phyloP scores from a whole-genome alignment of 768 basidiomycete genomes.

The Hydnum rufescens region DNA sequence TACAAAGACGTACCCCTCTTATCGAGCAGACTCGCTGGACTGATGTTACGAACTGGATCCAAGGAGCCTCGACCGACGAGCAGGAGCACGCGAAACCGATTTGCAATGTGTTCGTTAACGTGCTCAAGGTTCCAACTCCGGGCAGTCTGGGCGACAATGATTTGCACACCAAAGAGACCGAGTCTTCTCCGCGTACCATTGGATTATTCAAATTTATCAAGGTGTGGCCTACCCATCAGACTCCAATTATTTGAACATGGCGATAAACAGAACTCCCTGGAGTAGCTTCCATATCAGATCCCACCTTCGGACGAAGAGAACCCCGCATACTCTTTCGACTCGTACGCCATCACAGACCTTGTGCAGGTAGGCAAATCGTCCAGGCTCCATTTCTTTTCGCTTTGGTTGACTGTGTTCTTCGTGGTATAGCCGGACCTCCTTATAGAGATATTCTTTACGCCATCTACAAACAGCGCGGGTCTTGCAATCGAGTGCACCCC shows the following conservation, averaged over 20 bases:
- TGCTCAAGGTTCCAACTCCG: neutral
- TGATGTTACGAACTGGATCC: neutral
- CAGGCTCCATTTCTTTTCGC: neutral
- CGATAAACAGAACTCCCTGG: no score
- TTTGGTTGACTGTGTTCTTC: no score
- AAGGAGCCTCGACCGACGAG: neutral
- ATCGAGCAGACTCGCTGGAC: neutral
- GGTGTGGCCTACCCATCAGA: no score
- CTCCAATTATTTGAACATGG: no score
- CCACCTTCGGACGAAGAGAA: neutral
- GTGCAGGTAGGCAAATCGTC: neutral
- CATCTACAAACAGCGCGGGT: neutral
- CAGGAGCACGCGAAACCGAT: neutral
- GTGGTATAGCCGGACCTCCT: neutral
- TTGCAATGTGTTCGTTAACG: neutral
- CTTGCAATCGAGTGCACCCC: neutral
- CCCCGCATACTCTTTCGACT: neutral
- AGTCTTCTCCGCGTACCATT: no score
- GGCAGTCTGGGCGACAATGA: no score
- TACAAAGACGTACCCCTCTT: neutral
- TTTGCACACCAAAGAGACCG: no score
- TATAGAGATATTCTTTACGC: neutral
- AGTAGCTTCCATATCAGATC: neutral
- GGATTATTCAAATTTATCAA: neutral
- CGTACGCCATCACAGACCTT: neutral